Conservation (phyloP, 2,329 filamentous ascomycete species). For the Colletotrichum graminicola region DNA sequence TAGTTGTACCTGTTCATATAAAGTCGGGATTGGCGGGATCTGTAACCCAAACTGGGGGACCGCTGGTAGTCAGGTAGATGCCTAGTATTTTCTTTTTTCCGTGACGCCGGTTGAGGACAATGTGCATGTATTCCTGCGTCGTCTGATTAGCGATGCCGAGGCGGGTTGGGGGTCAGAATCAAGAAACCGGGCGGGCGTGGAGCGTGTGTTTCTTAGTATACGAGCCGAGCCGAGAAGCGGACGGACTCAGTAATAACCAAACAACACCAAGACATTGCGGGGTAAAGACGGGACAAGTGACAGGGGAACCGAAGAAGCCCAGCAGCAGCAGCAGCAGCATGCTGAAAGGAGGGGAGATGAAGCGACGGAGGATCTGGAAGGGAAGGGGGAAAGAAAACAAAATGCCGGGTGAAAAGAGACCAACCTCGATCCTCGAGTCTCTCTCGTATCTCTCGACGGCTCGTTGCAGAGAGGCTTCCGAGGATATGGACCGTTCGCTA, state of each 20-base stretch:
- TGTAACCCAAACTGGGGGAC: constrained; percentile 2
- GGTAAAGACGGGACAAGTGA: constrained; percentile 48
- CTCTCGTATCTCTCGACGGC: neutral
- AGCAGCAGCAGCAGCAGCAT: too few relatives aligned
- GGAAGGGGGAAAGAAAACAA: neutral
- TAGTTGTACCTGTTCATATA: constrained; percentile 25
- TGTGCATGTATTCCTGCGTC: constrained; percentile 42
- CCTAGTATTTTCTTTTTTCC: neutral
- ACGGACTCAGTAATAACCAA: constrained; percentile 54
- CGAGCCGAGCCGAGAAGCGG: constrained; percentile 55
- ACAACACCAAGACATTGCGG: constrained; percentile 53
- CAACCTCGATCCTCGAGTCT: constrained; percentile 17
- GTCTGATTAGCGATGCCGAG: constrained; percentile 53
- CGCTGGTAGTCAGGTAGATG: constrained; percentile 26
- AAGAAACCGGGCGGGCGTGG: constrained; percentile 44
- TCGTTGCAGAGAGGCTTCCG: neutral
- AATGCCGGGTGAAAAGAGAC: constrained; percentile 1
- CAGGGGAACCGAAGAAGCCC: constrained; percentile 51
- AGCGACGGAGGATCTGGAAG: neutral
- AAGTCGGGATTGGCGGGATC: neutral
- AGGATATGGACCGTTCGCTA: neutral
- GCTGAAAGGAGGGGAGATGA: neutral
- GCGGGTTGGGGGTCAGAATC: constrained; percentile 55
- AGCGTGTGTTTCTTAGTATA: constrained; percentile 51
- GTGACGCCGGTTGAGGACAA: neutral